phyloP scores from a whole-genome alignment of 257 asterid species.

The Vinca minor region DNA sequence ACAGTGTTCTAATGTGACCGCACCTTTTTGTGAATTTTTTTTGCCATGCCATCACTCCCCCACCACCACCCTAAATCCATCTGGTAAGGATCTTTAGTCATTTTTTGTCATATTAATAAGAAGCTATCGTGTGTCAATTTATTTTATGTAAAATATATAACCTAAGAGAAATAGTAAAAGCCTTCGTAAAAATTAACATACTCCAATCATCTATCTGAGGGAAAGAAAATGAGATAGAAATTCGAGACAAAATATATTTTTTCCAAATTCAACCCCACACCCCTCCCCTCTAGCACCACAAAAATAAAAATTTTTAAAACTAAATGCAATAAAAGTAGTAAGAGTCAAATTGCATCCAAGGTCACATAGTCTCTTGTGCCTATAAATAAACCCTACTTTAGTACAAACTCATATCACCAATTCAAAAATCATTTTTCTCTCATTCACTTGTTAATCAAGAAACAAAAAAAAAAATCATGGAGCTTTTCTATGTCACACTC shows the following conservation, averaged over 20 bases:
- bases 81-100: background rate
- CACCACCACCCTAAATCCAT: background rate
- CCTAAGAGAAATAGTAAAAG: too few relatives aligned
- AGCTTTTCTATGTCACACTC: background rate
- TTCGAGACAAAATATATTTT: too few relatives aligned
- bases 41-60: too few relatives aligned
- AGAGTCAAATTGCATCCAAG: background rate
- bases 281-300: too few relatives aligned
- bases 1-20: background rate
- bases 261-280: too few relatives aligned
- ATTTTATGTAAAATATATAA: too few relatives aligned
- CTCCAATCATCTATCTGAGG: too few relatives aligned
- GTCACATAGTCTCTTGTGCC: background rate
- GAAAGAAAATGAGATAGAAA: background rate
- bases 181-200: too few relatives aligned
- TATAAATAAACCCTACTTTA: conserved; percentile 1
- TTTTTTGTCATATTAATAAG: background rate
- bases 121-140: too few relatives aligned
- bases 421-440: background rate
- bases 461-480: conserved; percentile 2
- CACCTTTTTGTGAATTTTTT: background rate
- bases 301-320: too few relatives aligned
- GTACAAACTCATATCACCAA: background rate
- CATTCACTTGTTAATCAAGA: background rate
- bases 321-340: too few relatives aligned